Conservation (phyloP, 1,284 basidiomycete genomes). For the Salmacisia buchloeana region DNA sequence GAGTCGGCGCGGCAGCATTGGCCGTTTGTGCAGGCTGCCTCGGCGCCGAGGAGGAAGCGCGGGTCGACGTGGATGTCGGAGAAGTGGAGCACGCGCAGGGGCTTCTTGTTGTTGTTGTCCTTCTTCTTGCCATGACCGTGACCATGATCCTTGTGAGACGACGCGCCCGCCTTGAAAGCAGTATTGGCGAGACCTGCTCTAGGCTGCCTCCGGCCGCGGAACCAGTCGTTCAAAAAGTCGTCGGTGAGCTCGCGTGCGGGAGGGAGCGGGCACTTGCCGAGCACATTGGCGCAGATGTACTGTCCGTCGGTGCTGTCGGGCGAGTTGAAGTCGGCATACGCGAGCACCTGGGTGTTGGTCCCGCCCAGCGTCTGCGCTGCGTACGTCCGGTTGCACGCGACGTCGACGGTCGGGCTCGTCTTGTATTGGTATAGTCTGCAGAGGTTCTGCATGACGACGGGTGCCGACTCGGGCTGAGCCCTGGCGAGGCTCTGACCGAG, state of each 20-base stretch:
- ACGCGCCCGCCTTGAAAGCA: not conserved
- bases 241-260: conserved; percentile 24
- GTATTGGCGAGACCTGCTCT: conserved; percentile 10
- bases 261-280: conserved; percentile 32
- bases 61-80: conserved; percentile 75
- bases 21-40: conserved; percentile 69
- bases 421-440: conserved; percentile 10
- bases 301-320: conserved; percentile 28
- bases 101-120: conserved; percentile 57
- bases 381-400: conserved; percentile 29
- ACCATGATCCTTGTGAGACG: not conserved
- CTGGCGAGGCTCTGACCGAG: conserved; percentile 8
- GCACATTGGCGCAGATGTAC: conserved; percentile 41
- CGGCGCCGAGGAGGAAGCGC: conserved; percentile 68
- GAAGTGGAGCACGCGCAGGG: conserved; percentile 68
- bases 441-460: conserved; percentile 9
- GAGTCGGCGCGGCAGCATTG: conserved; percentile 61
- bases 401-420: conserved; percentile 3
- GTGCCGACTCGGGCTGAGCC: not conserved
- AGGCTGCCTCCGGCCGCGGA: conserved; percentile 18
- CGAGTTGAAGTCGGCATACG: conserved; percentile 38
- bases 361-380: conserved; percentile 28
- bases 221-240: conserved; percentile 37
- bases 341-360: conserved; percentile 38
- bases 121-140: not conserved